Evolutionary conservation across 805 yeast genomes (phyloP), one percentile per base, ranked within the genome.

Genomic region (Myxozyma vanderwaltii): DNA sequence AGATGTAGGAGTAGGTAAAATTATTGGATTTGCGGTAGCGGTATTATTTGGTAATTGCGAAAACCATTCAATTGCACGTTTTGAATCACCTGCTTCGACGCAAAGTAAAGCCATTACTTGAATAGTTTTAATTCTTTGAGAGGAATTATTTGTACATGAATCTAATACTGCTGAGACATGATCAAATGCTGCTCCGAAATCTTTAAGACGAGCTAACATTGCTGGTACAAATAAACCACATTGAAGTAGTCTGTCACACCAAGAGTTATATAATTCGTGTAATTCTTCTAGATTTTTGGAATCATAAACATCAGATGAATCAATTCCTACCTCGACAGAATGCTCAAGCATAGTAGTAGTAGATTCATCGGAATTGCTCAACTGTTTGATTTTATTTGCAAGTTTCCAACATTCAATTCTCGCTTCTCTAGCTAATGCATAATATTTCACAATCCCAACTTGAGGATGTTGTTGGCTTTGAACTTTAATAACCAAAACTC

Each of bases 381-480:
- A 12, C 27, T 23, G 33, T 8, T 35, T 24, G 31, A 48, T 48
- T n/a, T 48, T 13, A 24, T 48, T 48, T 5, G 35, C 43, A 21
- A 48, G 56, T 10, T 55, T 41, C 46, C 59, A 52, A 8, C 68
- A 59, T 40, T 66, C 70, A 5, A 52, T 50, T 21, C 76, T 63
- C 0, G 76, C 76, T 35, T 74, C 77, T 7, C 70, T 61, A 0
- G 74, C 75, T 48, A 75, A 56, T 7, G 65, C 51, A 54, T 75
- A 75, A 59, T 71, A 71, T 38, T 59, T 59, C 46, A 66, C 68
- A 6, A 75, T 58, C 1, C 75, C 71, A 5, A 68, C 55, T 43
- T 71, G 75, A 51, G 69, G 69, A 51, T 75, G 73, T 1, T 75
- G 75, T 21, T 67, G 67, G 3, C 73, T 64, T 48, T 67, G 71